Evolutionary conservation across 2,329 filamentous ascomycete species (phyloP), one percentile per base, ranked within the genome.

Genomic region (Periconia sp.): DNA sequence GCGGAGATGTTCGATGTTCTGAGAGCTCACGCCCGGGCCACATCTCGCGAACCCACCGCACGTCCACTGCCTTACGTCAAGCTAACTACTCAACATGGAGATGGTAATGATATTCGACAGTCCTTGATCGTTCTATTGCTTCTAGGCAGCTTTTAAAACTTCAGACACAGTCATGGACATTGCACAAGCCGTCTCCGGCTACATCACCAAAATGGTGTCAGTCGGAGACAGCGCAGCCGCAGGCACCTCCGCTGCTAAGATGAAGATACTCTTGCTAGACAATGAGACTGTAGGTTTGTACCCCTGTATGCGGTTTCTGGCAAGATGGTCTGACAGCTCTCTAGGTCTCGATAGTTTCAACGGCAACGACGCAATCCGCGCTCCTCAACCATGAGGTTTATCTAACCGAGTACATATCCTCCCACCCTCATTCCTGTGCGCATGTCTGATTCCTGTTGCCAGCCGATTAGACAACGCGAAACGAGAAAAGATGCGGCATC

Each of bases 321-420:
- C 37, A 42, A 31, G 35, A 37, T 45, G 6, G 3, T n/a, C 63
- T 73, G 18, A 68, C 50, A 43, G 20, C 53, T 11, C 18, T 62
- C 6, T 11, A 86, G 84, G 88, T 97, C 19, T 85, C 91, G 15
- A 96, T 97, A 62, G 86, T 97, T 18, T 99, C 95, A 10, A 95
- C 92, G 6, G 92, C 94, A 50, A 93, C 93, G 56, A 97, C 94
- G 1, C 95, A 99, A 74, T 99, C 94, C 27, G 86, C 91, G 40
- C 85, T 99, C 18, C 86, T 99, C 58, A 96, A 91, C 70, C 92
- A 99, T 78, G 93, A 97, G 77, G 90, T 99, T 63, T 99, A 97
- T 76, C 90, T 99, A 57, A 97, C 95, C 68, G 94, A 99, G 78
- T 81, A 75, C 53, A 74, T 67, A 41, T 17, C 47, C 57, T 52